These are phyloP conservation scores for Didymella glomerata DNA, from an alignment of 2,329 filamentous ascomycete genomes.

Conservation along the genomic window DNA sequence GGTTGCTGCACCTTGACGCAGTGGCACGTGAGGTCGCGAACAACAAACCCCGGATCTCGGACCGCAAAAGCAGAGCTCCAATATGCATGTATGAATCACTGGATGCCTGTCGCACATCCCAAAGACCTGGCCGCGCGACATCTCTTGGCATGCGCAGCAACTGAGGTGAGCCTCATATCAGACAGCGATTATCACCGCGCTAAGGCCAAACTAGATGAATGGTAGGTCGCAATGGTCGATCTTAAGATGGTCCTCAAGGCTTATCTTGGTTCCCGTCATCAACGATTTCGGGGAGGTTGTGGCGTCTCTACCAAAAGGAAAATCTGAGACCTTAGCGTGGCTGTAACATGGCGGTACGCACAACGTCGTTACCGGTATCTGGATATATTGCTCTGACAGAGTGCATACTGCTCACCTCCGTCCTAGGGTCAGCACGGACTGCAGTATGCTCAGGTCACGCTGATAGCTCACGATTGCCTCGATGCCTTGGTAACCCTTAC, in stretches of 20 bases:
- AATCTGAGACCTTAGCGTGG: constrained; percentile 13
- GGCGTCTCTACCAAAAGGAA: constrained; percentile 14
- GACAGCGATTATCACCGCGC: neutral
- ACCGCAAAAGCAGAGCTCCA: constrained; percentile 17
- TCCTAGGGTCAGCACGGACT: constrained; percentile 34
- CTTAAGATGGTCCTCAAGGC: neutral
- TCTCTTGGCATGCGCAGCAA: constrained; percentile 8
- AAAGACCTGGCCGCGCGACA: constrained; percentile 1
- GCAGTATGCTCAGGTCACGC: constrained; percentile 34
- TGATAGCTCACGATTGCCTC: constrained; percentile 22
- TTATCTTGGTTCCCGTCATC: constrained; percentile 4
- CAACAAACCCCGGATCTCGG: constrained; percentile 19
- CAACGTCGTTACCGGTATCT: constrained; percentile 15
- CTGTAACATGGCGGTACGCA: constrained; percentile 21
- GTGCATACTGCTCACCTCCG: constrained; percentile 28
- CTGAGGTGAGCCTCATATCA: constrained; percentile 12
- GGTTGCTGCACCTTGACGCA: constrained; percentile 20
- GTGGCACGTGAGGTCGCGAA: constrained; percentile 19
- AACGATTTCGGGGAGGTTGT: neutral
- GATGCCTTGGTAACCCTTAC: constrained; percentile 23
- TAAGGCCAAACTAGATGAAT: neutral
- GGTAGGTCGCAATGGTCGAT: neutral
- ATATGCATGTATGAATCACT: constrained; percentile 21
- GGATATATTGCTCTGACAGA: constrained; percentile 33
- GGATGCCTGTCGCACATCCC: constrained; percentile 16